These are phyloP conservation scores for Clohesyomyces aquaticus DNA, from an alignment of 495 filamentous ascomycete genomes.

Conservation along the genomic window DNA sequence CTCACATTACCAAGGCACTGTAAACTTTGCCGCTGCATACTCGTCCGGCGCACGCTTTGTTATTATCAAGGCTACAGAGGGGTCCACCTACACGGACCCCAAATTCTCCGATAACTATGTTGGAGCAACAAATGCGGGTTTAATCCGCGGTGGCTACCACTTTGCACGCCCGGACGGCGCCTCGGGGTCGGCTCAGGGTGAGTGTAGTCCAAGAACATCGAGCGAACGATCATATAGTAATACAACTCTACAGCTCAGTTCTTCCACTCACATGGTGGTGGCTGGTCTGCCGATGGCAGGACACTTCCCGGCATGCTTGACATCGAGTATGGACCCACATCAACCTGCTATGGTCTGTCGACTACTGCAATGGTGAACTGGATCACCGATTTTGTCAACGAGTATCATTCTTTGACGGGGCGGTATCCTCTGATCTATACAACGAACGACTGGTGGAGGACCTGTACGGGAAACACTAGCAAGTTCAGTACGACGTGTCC, in stretches of 20 bases:
- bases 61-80: conserved; percentile 72
- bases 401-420: conserved; percentile 56
- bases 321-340: conserved; percentile 56
- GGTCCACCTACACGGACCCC: conserved; percentile 58
- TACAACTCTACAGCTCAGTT: conserved; percentile 49
- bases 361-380: conserved; percentile 60
- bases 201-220: neutral
- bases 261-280: conserved; percentile 65
- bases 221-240: neutral
- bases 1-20: conserved; percentile 61
- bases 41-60: conserved; percentile 64
- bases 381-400: conserved; percentile 63
- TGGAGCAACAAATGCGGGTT: conserved; percentile 58
- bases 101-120: conserved; percentile 60
- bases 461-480: conserved; percentile 61
- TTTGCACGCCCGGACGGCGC: conserved; percentile 60
- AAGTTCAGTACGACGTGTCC: conserved; percentile 58
- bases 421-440: conserved; percentile 66
- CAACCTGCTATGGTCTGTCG: conserved; percentile 59
- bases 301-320: conserved; percentile 72
- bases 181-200: conserved; percentile 54
- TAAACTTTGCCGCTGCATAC: conserved; percentile 62
- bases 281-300: conserved; percentile 63
- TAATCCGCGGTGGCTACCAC: conserved; percentile 68
- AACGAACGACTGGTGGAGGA: conserved; percentile 64